These are phyloP conservation scores for Fistulinella cinereoalba DNA, from an alignment of 1,284 basidiomycete genomes.

Conservation along the genomic window DNA sequence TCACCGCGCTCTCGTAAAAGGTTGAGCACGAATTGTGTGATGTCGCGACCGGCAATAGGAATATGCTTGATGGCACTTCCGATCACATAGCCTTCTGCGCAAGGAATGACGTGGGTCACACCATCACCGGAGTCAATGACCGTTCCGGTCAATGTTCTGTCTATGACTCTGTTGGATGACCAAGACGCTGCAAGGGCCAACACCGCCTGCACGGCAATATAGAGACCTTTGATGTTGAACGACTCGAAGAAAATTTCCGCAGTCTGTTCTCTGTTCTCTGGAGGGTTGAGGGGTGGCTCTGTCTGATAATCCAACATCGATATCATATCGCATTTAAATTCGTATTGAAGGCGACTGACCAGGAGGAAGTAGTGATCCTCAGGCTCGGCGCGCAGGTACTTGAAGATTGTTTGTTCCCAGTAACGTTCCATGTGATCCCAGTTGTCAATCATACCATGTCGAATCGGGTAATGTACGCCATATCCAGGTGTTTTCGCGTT, in stretches of 20 bases:
- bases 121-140: constrained; percentile 99
- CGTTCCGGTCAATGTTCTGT: constrained; percentile 94
- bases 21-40: constrained; percentile 96
- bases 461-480: constrained; percentile 94
- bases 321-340: not conserved
- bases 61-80: constrained; percentile 99
- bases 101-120: constrained; percentile 96
- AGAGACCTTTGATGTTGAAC: constrained; percentile 96
- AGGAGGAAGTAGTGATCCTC: constrained; percentile 99
- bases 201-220: constrained; percentile 99
- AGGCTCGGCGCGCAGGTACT: constrained; percentile 97
- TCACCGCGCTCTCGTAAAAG: constrained; percentile 95
- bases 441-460: constrained; percentile 98
- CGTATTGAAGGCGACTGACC: constrained; percentile 56
- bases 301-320: constrained; percentile 55
- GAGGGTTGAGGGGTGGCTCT: constrained; percentile 96
- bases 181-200: constrained; percentile 98
- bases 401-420: constrained; percentile 99
- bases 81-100: constrained; percentile 98
- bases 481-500: constrained; percentile 91
- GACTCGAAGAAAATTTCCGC: constrained; percentile 99
- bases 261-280: constrained; percentile 98
- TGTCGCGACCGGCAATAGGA: constrained; percentile 97
- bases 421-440: constrained; percentile 99
- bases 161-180: constrained; percentile 90